Evolutionary conservation across 805 yeast genomes (phyloP), one percentile per base, ranked within the genome.

Genomic region (Candida anglica): DNA sequence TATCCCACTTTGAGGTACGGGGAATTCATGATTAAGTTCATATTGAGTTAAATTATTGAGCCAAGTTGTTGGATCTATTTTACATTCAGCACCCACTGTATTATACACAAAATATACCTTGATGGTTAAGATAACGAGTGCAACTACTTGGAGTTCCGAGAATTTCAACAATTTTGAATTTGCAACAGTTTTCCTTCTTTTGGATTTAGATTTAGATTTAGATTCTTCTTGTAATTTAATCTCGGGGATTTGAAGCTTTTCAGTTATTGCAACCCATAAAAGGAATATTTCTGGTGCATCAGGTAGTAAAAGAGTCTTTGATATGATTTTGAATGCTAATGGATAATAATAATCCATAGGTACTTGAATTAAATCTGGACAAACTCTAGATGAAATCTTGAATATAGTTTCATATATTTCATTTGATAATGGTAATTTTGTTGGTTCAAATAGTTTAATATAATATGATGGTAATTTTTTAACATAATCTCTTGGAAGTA

Each of bases 281-380:
- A 50, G 35, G 17, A 71, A 69, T 2, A 80, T 45, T 25, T 72
- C 73, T 3, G 79, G 64, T 1, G 88, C 47, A 36, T 63, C 57
- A 3, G 69, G 69, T 6, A 66, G 75, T 5, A 79, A 42, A 11
- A 72, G 49, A 27, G 72, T 43, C 27, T 72, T 71, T 3, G 64
- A 52, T 3, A 70, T 54, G 1, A 66, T 38, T 36, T 63, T 61
- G 34, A 74, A 57, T 3, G 76, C 53, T 30, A 42, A 62, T 32
- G 61, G 65, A 38, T 52, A 66, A 32, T 54, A 63, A 37, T 50
- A 58, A 31, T 49, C 47, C 9, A 46, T 27, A 3, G 58, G 50
- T 0, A 53, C 28, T 1, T 27, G 17, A 26, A 47, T 22, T 11
- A 16, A 7, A 5, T 22, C 17, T 38, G 39, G 36, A 16, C 28